Evolutionary conservation across 108 stramenopile species (phyloP), one percentile per base, ranked within the genome.

Genomic region (Fragilaria crotonensis): DNA sequence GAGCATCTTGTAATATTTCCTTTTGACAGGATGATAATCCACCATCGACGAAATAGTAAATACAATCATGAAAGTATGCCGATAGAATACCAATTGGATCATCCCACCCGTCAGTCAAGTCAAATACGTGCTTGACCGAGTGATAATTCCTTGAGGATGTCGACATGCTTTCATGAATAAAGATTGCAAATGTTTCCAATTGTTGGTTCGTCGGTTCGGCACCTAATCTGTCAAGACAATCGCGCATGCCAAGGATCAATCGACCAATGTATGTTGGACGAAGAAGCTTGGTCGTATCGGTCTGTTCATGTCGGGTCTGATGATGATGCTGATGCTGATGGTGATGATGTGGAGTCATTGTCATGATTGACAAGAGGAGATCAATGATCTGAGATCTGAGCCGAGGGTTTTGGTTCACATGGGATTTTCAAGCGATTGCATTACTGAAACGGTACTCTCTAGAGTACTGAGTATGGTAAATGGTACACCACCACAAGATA

Each of bases 161-260:
- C 5, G 56, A 55, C 80, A 81, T 81, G 61, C 63, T 62, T 60
- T 81, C 80, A 31, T 81, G 59, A 52, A 81, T 81, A n/a, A 81
- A 57, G 50, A 63, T 52, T 7, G 72, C 51, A 68, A 73, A 77
- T 27, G 19, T 3, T 46, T 81, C 80, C 21, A 81, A 32, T 28
- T 68, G 54, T 4, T 41, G 2, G 1, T 69, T 48, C 7, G 65
- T 9, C 20, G 51, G 21, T 0, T 45, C 44, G 17, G 59, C 66
- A 22, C 64, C 53, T 45, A 80, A 49, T 20, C 56, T 7, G n/a
- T 52, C 20, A 1, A 80, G 59, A 28, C 52, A 53, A 7, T 59
- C 45, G 32, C 74, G 33, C 67, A 79, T 61, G 3, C 54, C 49
- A 20, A 66, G 5, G 19, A 79, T 58, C 14, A 79, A 61, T 21